Evolutionary conservation across 108 stramenopile species (phyloP).

Genomic region (Pseudonitzschia delicatissima): DNA sequence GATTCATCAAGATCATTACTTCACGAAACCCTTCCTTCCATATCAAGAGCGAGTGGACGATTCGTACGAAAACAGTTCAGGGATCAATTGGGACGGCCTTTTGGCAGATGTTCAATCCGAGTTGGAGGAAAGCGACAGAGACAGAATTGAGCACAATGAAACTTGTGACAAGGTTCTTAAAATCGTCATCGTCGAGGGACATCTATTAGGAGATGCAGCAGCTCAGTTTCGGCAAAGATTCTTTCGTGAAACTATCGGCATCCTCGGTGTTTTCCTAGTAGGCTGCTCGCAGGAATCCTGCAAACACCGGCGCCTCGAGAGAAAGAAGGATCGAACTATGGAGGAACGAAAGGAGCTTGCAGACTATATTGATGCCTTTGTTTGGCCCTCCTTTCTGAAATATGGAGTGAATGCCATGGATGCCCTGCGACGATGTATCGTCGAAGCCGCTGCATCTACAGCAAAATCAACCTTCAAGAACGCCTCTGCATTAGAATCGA

Average conservation of each 20-base stretch:
- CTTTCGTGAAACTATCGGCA: neutral
- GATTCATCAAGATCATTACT: slow-evolving; percentile 10
- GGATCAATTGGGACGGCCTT: neutral
- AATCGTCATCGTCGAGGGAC: slow-evolving; percentile 10
- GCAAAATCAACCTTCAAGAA: too few species aligned
- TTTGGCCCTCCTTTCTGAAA: neutral
- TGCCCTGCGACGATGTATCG: neutral
- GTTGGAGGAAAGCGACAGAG: neutral
- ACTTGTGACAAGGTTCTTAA: too few species aligned
- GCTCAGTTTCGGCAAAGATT: neutral
- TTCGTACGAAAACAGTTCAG: slow-evolving; percentile 6
- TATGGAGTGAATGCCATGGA: neutral
- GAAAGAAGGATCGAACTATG: neutral
- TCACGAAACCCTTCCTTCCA: slow-evolving; percentile 2
- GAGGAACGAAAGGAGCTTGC: neutral
- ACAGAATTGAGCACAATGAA: neutral
- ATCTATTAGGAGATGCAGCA: neutral
- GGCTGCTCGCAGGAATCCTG: neutral
- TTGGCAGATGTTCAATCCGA: neutral
- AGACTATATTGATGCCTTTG: neutral
- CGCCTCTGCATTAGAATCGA: too few species aligned
- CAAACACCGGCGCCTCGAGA: neutral
- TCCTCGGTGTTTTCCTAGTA: neutral
- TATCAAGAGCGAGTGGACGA: slow-evolving; percentile 5
- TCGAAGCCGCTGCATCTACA: too few species aligned